phyloP scores from a whole-genome alignment of 495 filamentous ascomycete genomes.

The Penicillium ochrochloron region DNA sequence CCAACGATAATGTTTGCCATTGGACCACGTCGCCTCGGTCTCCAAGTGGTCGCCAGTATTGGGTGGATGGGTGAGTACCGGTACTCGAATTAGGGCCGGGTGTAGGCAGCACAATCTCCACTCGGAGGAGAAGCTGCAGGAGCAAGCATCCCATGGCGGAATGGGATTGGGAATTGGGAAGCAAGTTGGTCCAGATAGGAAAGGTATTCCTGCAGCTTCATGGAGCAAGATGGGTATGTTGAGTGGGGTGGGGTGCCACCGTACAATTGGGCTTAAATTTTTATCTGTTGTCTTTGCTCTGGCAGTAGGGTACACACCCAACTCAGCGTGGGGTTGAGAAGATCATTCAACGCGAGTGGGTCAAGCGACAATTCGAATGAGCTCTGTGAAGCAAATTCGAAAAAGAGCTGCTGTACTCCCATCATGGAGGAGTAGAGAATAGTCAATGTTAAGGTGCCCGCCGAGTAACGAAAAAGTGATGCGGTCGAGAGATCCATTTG shows the following conservation, averaged over 20 bases:
- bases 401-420: constrained; percentile 20
- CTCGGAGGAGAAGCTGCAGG: constrained; percentile 31
- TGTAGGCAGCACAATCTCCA: constrained; percentile 34
- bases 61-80: constrained; percentile 26
- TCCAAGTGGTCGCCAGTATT: constrained; percentile 30
- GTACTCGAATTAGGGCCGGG: constrained; percentile 41
- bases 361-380: constrained; percentile 9
- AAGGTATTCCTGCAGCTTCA: constrained; percentile 29
- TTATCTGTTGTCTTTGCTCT: constrained; percentile 13
- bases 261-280: constrained; percentile 19
- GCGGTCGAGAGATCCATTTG: constrained; percentile 35
- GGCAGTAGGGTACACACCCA: constrained; percentile 9
- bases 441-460: constrained; percentile 6
- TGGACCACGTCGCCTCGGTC: constrained; percentile 49
- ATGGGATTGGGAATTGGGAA: constrained; percentile 27
- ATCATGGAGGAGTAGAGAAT: background rate
- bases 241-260: constrained; percentile 33
- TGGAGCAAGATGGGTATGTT: constrained; percentile 29
- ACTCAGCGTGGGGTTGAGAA: constrained; percentile 7
- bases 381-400: constrained; percentile 24
- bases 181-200: constrained; percentile 29
- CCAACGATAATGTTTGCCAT: constrained; percentile 40
- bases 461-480: constrained; percentile 25
- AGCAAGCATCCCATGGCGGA: constrained; percentile 24
- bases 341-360: constrained; percentile 16